These are phyloP conservation scores for Kodamaea sp. DNA, from an alignment of 1,139 yeast species.

Conservation along the genomic window DNA sequence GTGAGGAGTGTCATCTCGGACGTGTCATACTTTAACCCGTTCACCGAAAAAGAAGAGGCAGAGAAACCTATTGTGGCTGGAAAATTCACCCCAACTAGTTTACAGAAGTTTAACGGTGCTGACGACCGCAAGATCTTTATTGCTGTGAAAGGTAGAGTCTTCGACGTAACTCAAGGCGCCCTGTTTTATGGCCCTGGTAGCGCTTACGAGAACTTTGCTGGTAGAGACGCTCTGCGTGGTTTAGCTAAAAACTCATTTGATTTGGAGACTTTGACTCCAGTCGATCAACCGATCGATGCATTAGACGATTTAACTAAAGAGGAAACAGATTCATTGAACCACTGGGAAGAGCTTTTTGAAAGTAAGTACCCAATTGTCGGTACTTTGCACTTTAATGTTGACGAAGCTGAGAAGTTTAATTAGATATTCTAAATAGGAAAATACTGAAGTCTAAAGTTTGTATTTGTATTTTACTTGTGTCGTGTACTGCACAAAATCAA, in stretches of 20 bases:
- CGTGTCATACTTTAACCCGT: conserved; percentile 19
- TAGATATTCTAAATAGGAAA: conserved; percentile 2
- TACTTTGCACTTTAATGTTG: conserved; percentile 31
- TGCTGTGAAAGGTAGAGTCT: conserved; percentile 81
- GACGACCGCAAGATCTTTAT: conserved; percentile 76
- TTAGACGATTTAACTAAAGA: conserved; percentile 56
- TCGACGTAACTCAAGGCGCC: conserved; percentile 78
- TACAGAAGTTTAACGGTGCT: conserved; percentile 74
- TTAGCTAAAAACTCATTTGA: conserved; percentile 90
- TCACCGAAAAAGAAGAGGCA: conserved; percentile 14
- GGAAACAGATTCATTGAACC: conserved; percentile 68
- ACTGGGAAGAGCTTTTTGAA: conserved; percentile 83
- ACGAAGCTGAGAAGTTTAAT: conserved; percentile 1
- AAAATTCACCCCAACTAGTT: conserved; percentile 72
- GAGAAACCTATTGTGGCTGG: conserved; percentile 68
- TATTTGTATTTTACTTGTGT: background rate
- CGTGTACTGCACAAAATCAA: background rate
- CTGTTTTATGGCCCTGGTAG: conserved; percentile 96
- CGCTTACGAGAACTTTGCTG: conserved; percentile 93
- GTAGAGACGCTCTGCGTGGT: conserved; percentile 94
- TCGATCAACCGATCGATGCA: conserved; percentile 71
- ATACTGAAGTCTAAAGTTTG: background rate
- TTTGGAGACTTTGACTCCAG: conserved; percentile 47
- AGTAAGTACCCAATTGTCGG: conserved; percentile 76
- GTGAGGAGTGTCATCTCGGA: conserved; percentile 19